A percentile compares a stretch with the other conserved stretches of the same genome.
These are phyloP conservation scores for Entamoeba invadens DNA, from an alignment of 208 protist genomes.

Conservation along the genomic window DNA sequence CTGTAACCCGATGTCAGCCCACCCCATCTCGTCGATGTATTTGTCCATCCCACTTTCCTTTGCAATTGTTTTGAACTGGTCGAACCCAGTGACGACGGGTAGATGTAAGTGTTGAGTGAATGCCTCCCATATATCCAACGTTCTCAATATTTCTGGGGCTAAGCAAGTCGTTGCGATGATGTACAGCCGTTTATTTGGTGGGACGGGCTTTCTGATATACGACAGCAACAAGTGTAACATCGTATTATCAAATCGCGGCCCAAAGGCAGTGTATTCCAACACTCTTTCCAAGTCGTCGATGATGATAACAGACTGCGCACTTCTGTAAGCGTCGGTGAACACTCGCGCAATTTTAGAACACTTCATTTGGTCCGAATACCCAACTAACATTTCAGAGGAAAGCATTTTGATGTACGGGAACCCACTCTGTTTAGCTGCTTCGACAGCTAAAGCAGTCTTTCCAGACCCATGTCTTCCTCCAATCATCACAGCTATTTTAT, in stretches of 20 bases:
- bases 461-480: conserved; percentile 50
- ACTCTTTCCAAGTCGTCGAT: conserved; percentile 86
- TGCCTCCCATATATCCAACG: background rate
- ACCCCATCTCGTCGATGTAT: background rate
- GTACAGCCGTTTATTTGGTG: background rate
- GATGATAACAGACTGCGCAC: conserved; percentile 74
- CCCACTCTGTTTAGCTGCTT: conserved; percentile 8
- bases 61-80: background rate
- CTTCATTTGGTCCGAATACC: conserved; percentile 48
- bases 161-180: background rate
- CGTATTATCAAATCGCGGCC: conserved; percentile 24
- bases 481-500: background rate
- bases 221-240: background rate
- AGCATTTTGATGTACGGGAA: conserved; percentile 88
- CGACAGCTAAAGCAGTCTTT: conserved; percentile 79
- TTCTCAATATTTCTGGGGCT: background rate
- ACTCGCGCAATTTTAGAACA: conserved; percentile 36
- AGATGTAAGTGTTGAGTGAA: background rate
- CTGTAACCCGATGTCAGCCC: background rate
- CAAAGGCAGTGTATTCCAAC: conserved; percentile 76
- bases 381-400: conserved; percentile 66
- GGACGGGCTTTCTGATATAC: background rate
- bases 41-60: background rate
- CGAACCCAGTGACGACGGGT: background rate
- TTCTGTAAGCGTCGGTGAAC: conserved; percentile 95